A percentile compares a stretch with the other conserved stretches of the same genome.
Evolutionary conservation across 2,329 filamentous ascomycete genomes (phyloP).

Genomic region (Aspergillus felis): DNA sequence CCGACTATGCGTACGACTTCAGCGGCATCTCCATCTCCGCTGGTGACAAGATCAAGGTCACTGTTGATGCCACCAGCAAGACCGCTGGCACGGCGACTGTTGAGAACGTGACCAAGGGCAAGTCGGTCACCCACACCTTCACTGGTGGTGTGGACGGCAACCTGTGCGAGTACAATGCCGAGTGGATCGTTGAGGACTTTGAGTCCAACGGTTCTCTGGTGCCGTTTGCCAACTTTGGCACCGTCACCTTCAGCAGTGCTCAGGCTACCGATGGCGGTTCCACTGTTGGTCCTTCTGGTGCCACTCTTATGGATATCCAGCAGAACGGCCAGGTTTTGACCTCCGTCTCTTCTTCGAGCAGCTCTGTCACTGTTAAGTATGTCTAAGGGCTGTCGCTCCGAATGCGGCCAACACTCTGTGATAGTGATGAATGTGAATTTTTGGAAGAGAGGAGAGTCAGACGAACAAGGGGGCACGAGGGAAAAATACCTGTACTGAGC

Average conservation of each 20-base stretch:
- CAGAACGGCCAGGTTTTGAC: slow-evolving; percentile 38
- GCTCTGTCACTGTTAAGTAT: slow-evolving; percentile 23
- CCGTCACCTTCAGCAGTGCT: slow-evolving; percentile 44
- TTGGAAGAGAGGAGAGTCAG: not conserved
- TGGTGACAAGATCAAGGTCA: slow-evolving; percentile 42
- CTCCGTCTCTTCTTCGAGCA: slow-evolving; percentile 17
- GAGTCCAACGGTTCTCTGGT: slow-evolving; percentile 36
- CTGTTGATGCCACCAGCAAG: slow-evolving; percentile 39
- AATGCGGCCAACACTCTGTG: not conserved
- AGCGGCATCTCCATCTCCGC: slow-evolving; percentile 41
- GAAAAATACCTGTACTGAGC: not conserved
- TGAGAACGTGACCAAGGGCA: slow-evolving; percentile 50
- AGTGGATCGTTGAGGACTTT: slow-evolving; percentile 54
- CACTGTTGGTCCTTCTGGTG: slow-evolving; percentile 33
- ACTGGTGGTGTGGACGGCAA: slow-evolving; percentile 31
- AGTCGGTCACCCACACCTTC: slow-evolving; percentile 51
- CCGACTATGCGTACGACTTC: slow-evolving; percentile 53
- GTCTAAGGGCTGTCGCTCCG: slow-evolving; percentile 9
- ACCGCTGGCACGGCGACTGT: slow-evolving; percentile 44
- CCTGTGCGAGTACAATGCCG: slow-evolving; percentile 56
- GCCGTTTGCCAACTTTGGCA: slow-evolving; percentile 46
- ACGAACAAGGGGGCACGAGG: not conserved
- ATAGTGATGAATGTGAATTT: not conserved
- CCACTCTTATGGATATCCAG: slow-evolving; percentile 45
- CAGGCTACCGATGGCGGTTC: slow-evolving; percentile 28